Base-by-base conservation (phyloP, 768 basidiomycete genomes). In the Boletus vinaceobasis region DNA sequence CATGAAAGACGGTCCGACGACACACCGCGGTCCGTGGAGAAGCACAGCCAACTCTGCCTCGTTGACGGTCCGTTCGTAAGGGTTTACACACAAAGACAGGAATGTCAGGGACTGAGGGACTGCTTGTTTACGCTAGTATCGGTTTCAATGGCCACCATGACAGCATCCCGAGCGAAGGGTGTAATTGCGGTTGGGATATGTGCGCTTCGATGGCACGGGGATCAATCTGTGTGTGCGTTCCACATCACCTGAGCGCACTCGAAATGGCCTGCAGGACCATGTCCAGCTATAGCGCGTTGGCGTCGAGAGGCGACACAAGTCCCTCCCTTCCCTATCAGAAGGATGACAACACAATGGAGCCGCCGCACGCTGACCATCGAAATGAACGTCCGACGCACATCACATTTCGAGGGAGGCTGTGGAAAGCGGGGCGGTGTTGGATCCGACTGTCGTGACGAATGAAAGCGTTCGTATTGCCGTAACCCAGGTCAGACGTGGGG, bases 31-130 rank as follows among this genome's bases (percentile, higher is more conserved):
- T 42, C 44, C 45, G 19, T 58, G 44, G 35, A 49, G 37, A 48
- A 48, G 58, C 67, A 71, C 62, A 70, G 63, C 70, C 65, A 45
- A 52, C 57, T 42, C 57, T 42, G 60, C 64, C 66, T 61, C 57
- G 23, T 61, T 60, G 50, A 39, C 55, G 39, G 56, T 52, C 29
- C 56, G 32, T 48, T 50, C 44, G 55, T 49, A 58, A 55, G 54
- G 35, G 36, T 53, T 46, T 46, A 62, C 55, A 48, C 55, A 65
- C 56, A 48, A 60, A 55, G 57, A 48, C 52, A 60, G 53, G 33
- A 21, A 63, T 40, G 48, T 65, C 71, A 65, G 67, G 67, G 63
- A 55, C 52, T 55, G 44, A 50, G 39, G 43, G 45, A 31, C 50
- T 40, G 2, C 2, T 23, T 47, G 51, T 52, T 56, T 53, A 50